Conservation (phyloP, 768 basidiomycete genomes). For the Lentinula boryana region DNA sequence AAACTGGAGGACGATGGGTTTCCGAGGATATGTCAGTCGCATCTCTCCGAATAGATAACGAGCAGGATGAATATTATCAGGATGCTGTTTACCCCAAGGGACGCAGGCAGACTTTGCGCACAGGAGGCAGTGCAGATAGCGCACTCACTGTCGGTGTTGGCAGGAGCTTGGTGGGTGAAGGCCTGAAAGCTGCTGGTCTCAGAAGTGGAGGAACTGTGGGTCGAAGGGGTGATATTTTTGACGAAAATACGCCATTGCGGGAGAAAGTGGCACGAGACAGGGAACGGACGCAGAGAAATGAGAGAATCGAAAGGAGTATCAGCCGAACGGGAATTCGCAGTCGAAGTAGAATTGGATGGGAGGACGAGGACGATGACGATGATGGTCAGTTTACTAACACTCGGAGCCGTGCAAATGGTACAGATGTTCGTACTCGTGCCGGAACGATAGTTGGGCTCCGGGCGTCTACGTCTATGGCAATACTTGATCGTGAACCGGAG, state of each 20-base stretch:
- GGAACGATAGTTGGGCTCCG: constrained; percentile 19
- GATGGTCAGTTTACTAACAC: constrained; percentile 18
- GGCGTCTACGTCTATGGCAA: constrained; percentile 54
- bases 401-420: constrained; percentile 16
- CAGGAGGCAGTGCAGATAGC: constrained; percentile 66
- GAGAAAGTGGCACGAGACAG: constrained; percentile 13
- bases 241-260: constrained; percentile 2
- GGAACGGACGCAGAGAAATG: constrained; percentile 27
- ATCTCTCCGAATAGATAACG: constrained; percentile 13
- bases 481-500: constrained; percentile 18
- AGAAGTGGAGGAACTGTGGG: constrained; percentile 5
- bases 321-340: constrained; percentile 13
- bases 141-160: constrained; percentile 38
- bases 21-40: constrained; percentile 34
- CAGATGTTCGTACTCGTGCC: constrained; percentile 12
- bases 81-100: constrained; percentile 21
- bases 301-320: constrained; percentile 18
- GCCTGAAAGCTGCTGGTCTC: constrained; percentile 9
- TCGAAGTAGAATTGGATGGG: constrained; percentile 9
- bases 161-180: constrained; percentile 60
- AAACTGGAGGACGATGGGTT: constrained; percentile 38
- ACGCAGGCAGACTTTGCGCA: constrained; percentile 46
- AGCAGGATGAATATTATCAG: constrained; percentile 17
- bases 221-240: constrained; percentile 18
- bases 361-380: constrained; percentile 19